Conservation (phyloP, 345 rosid genomes). For the Gossypium turneri region DNA sequence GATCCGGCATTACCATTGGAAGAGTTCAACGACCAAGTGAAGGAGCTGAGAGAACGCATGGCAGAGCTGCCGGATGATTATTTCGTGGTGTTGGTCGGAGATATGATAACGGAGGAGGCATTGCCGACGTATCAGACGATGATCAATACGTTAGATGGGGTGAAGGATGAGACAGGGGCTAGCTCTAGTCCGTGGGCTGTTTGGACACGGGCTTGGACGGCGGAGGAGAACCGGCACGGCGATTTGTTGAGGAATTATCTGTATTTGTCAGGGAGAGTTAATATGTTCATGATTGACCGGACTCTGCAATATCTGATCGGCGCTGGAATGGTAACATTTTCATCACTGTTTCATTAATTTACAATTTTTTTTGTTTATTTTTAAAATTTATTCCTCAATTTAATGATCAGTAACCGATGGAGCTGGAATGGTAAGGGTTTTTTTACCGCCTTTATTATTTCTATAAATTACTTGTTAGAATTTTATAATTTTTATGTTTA, state of each 20-base stretch:
- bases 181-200: slow-evolving; percentile 66
- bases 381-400: too few relatives aligned
- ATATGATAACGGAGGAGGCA: slow-evolving; percentile 85
- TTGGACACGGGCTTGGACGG: slow-evolving; percentile 77
- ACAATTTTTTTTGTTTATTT: not conserved
- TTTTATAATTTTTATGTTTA: too few relatives aligned
- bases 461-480: too few relatives aligned
- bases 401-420: too few relatives aligned
- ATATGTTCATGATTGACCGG: slow-evolving; percentile 58
- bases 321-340: slow-evolving; percentile 54
- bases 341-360: not conserved
- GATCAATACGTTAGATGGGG: slow-evolving; percentile 72
- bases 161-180: slow-evolving; percentile 70
- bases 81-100: slow-evolving; percentile 73
- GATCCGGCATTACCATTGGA: slow-evolving; percentile 34
- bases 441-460: too few relatives aligned
- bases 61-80: slow-evolving; percentile 60
- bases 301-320: slow-evolving; percentile 64
- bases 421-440: too few relatives aligned
- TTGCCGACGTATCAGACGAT: slow-evolving; percentile 70
- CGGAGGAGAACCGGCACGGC: slow-evolving; percentile 78
- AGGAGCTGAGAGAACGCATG: slow-evolving; percentile 49
- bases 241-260: slow-evolving; percentile 53
- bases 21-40: slow-evolving; percentile 54
- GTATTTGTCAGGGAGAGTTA: slow-evolving; percentile 75